Evolutionary conservation across 345 rosid species (phyloP).

Genomic region (Gynandropsis gynandra): DNA sequence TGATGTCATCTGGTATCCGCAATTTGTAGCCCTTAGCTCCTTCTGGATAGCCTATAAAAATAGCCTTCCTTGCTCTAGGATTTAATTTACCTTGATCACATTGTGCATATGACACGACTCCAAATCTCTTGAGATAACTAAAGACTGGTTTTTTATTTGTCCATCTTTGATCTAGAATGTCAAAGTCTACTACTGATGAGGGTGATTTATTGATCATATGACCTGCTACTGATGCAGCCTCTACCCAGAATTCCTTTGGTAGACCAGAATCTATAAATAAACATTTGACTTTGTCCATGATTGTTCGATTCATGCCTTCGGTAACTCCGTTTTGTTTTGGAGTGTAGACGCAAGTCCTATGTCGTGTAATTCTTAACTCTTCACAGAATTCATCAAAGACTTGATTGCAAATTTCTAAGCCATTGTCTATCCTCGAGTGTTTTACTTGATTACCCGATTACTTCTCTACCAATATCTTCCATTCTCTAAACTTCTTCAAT

Average conservation of each 20-base stretch:
- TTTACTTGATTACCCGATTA: background rate
- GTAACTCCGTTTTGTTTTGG: background rate
- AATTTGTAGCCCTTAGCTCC: too few relatives aligned
- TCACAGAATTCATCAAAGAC: background rate
- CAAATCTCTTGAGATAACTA: too few relatives aligned
- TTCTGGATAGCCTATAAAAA: too few relatives aligned
- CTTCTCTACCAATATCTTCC: background rate
- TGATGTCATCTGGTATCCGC: too few relatives aligned
- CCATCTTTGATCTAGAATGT: background rate
- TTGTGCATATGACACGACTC: too few relatives aligned
- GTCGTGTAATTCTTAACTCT: background rate
- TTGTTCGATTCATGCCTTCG: background rate
- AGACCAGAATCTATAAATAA: background rate
- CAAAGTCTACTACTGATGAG: background rate
- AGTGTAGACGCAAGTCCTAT: background rate
- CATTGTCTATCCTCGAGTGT: background rate
- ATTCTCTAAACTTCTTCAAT: background rate
- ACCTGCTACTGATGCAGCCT: background rate
- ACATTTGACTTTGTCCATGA: background rate
- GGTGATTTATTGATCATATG: background rate
- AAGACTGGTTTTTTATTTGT: background rate
- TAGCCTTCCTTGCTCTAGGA: too few relatives aligned
- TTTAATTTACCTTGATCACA: too few relatives aligned
- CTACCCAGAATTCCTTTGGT: background rate
- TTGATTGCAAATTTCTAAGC: background rate